Evolutionary conservation across 257 asterid genomes (phyloP), one percentile per base, ranked within the genome.

Genomic region (Scutellaria baicalensis): DNA sequence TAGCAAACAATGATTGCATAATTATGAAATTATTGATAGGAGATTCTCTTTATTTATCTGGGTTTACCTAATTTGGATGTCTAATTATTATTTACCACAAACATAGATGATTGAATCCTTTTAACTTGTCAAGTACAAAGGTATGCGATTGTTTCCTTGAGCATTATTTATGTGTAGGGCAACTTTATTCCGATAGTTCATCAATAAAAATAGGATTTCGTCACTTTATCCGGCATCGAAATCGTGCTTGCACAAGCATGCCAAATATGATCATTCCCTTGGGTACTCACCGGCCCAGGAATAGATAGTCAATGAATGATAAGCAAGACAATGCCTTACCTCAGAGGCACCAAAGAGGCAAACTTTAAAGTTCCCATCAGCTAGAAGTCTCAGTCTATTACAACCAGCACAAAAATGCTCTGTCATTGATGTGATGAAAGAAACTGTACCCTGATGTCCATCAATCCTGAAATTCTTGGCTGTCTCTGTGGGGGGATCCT

Each of bases 361-460:
- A 50, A 94, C 99, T 88, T 94, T 94, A 69, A 94, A 89, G 83
- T 91, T 94, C 75, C 97, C 99, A 78, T 94, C 97, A 49, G 97
- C 97, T 42, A 94, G 80, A 75, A 94, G 91, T 75, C 99, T 83
- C 80, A 94, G 80, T 77, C 99, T 81, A 71, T 91, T 94, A 78
- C 99, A 91, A 73, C 99, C 99, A 74, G 93, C 92, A 83, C 97
- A 89, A 76, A 94, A 94, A 83, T 93, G 97, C 84, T 94, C 92
- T 1, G 96, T 89, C 99, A 94, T 91, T 27, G 99, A 94, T 61
- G 97, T 89, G 81, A 94, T 91, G 75, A 94, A 94, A 69, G 99
- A 94, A 71, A 94, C 90, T 6, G 93, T 83, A 68, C 99, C 99
- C 76, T 58, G 85, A 75, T 93, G 94, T 10, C 95, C 97, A 67